These are phyloP conservation scores for Dactylorhiza incarnata DNA, from an alignment of 106 monocot species.

Conservation along the genomic window DNA sequence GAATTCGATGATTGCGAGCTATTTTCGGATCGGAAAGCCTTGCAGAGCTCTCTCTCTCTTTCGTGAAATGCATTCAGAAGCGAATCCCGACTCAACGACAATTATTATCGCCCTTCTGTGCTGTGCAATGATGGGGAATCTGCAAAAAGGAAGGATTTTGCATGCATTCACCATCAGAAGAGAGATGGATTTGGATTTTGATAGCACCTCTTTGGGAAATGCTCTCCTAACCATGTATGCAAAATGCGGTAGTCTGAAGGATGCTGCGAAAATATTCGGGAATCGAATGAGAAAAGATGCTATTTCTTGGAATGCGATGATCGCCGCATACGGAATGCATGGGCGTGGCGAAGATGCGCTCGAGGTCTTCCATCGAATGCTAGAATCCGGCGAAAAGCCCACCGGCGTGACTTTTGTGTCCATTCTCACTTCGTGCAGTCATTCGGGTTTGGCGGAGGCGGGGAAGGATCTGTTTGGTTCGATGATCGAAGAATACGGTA, in stretches of 20 bases:
- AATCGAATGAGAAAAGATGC: slow-evolving; percentile 33
- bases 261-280: slow-evolving; percentile 17
- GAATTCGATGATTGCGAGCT: slow-evolving; percentile 27
- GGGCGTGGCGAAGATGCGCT: slow-evolving; percentile 39
- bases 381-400: slow-evolving; percentile 25
- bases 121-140: slow-evolving; percentile 17
- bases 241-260: slow-evolving; percentile 21
- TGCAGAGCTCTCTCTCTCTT: slow-evolving; percentile 14
- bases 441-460: slow-evolving; percentile 35
- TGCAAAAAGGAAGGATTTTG: slow-evolving; percentile 15
- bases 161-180: slow-evolving; percentile 19
- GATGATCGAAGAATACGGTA: slow-evolving; percentile 28
- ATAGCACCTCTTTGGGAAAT: slow-evolving; percentile 15
- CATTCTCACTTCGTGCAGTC: slow-evolving; percentile 46
- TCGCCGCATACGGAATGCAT: slow-evolving; percentile 47
- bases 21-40: slow-evolving; percentile 10
- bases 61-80: slow-evolving; percentile 20
- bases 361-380: slow-evolving; percentile 43
- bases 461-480: slow-evolving; percentile 29
- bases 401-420: slow-evolving; percentile 46
- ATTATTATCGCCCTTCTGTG: slow-evolving; percentile 18
- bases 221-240: slow-evolving; percentile 32
- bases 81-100: slow-evolving; percentile 4
- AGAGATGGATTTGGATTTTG: slow-evolving; percentile 7
- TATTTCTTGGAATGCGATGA: slow-evolving; percentile 46